Conservation (phyloP, 495 filamentous ascomycete genomes). For the Evernia prunastri region DNA sequence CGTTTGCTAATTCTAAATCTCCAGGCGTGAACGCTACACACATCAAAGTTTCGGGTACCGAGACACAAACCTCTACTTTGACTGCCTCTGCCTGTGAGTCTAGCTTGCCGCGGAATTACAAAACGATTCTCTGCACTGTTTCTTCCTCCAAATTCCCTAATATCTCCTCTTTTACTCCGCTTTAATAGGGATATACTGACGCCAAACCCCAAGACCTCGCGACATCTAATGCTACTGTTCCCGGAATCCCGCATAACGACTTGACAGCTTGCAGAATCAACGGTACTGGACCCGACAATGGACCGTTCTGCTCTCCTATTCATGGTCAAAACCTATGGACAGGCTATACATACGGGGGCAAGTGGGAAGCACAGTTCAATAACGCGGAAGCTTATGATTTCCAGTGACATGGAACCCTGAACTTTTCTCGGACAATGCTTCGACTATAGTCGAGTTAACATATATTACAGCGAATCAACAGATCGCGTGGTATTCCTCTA, state of each 20-base stretch:
- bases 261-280: conserved; percentile 21
- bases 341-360: conserved; percentile 22
- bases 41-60: conserved; percentile 15
- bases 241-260: conserved; percentile 22
- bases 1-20: background rate
- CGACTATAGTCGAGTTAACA: conserved; percentile 8
- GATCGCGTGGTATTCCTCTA: conserved; percentile 17
- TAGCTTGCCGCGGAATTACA: background rate
- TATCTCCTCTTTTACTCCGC: background rate
- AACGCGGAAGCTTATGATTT: background rate
- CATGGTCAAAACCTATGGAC: conserved; percentile 23
- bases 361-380: background rate
- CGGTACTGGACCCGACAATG: conserved; percentile 17
- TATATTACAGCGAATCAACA: conserved; percentile 15
- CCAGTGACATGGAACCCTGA: conserved; percentile 24
- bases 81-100: conserved; percentile 15
- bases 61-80: conserved; percentile 18
- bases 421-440: conserved; percentile 19
- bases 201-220: conserved; percentile 1
- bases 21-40: conserved; percentile 6
- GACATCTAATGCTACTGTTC: conserved; percentile 19
- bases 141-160: background rate
- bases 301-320: conserved; percentile 23
- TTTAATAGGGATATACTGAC: background rate
- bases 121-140: background rate